Evolutionary conservation across 2,329 filamentous ascomycete genomes (phyloP).

Genomic region (Botryotinia convoluta): DNA sequence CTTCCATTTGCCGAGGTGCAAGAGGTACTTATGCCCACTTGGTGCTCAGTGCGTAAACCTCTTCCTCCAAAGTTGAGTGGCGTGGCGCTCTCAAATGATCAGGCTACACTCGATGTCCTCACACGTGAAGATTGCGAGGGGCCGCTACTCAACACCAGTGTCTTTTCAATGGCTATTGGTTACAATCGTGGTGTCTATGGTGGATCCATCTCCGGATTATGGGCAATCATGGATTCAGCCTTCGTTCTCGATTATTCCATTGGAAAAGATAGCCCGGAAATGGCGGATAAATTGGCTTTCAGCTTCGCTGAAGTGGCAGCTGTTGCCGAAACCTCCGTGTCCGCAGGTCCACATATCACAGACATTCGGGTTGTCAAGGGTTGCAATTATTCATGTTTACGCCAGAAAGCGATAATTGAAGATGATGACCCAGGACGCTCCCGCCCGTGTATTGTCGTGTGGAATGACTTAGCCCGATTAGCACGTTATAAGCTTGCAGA

Average conservation of each 20-base stretch:
- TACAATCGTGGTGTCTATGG: background rate
- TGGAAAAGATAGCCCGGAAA: background rate
- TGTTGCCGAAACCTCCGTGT: background rate
- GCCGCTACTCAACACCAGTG: constrained; percentile 1
- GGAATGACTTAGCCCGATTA: background rate
- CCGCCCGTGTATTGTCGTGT: background rate
- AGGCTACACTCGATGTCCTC: background rate
- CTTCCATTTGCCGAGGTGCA: background rate
- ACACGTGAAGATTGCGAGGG: background rate
- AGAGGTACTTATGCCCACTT: background rate
- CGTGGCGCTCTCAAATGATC: background rate
- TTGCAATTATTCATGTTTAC: constrained; percentile 12
- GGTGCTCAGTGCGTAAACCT: background rate
- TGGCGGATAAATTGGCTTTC: background rate
- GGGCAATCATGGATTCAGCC: constrained; percentile 4
- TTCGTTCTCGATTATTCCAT: constrained; percentile 11
- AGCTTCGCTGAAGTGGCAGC: background rate
- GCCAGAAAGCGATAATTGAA: background rate
- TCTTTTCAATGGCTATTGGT: background rate
- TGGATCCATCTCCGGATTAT: background rate
- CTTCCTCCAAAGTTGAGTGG: constrained; percentile 5
- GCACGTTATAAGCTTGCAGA: constrained; percentile 10
- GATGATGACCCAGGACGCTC: background rate
- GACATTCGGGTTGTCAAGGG: constrained; percentile 6
- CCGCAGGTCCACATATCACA: background rate